phyloP scores from a whole-genome alignment of 208 protist species.

The Naegleria gruberi region DNA sequence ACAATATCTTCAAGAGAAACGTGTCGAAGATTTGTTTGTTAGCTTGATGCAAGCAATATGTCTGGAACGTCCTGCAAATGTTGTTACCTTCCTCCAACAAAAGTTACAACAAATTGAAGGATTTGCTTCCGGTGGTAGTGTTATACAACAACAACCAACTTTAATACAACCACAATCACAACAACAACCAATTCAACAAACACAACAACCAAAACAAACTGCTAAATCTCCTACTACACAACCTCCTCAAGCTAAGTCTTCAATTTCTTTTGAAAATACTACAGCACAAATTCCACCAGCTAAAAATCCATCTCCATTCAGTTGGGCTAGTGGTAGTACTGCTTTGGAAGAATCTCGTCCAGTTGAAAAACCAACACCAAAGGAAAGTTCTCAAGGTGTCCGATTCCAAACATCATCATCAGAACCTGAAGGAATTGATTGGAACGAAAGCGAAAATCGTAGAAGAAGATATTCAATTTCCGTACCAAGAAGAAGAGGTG shows the following conservation, averaged over 20 bases:
- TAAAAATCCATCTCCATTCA: neutral
- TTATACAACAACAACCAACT: neutral
- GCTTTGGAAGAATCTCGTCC: neutral
- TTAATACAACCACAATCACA: neutral
- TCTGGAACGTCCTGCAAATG: neutral
- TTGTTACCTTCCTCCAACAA: neutral
- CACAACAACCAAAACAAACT: neutral
- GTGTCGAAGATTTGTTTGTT: neutral
- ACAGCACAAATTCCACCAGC: neutral
- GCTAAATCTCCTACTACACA: neutral
- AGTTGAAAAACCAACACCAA: neutral
- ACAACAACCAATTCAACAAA: neutral
- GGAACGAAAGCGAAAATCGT: neutral
- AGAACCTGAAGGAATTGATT: neutral
- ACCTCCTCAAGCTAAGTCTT: too few relatives aligned
- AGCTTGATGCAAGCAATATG: neutral
- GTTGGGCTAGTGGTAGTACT: neutral
- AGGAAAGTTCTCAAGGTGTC: neutral
- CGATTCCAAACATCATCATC: neutral
- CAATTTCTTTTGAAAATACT: neutral
- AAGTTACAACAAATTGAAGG: neutral
- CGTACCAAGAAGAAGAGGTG: neutral
- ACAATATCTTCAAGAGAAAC: neutral
- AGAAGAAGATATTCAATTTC: neutral
- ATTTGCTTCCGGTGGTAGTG: neutral